phyloP scores from a whole-genome alignment of 2,329 filamentous ascomycete species.

The Blastomyces gilchristii region DNA sequence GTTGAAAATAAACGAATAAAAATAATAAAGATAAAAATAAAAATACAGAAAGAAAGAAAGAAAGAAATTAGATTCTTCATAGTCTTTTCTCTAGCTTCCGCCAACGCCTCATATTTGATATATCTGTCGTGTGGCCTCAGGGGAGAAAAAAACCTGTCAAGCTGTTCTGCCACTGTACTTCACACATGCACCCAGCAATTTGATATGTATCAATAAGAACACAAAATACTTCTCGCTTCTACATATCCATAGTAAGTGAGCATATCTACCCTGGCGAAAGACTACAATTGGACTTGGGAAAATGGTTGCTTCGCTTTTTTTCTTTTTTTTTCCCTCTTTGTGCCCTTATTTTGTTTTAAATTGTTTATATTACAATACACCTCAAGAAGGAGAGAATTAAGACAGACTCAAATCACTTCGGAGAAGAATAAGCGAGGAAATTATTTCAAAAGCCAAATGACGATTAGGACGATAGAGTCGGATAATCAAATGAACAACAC shows the following conservation, averaged over 20 bases:
- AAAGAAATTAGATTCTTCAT: no score
- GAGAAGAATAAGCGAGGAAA: not conserved
- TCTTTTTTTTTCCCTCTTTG: not conserved
- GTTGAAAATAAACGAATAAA: not conserved
- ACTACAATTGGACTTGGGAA: not conserved
- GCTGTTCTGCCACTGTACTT: not conserved
- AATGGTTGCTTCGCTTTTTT: not conserved
- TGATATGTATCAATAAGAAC: not conserved
- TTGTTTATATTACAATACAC: not conserved
- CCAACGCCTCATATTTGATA: no score
- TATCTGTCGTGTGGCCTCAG: not conserved
- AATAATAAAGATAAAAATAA: no score
- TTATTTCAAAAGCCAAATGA: not conserved
- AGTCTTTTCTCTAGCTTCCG: no score
- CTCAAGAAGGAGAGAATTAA: not conserved
- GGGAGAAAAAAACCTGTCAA: not conserved
- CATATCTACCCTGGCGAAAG: not conserved
- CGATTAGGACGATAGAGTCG: no score
- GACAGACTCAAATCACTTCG: not conserved
- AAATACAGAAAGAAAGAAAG: no score
- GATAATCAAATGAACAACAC: not conserved
- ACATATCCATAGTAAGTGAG: not conserved
- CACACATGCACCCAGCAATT: not conserved
- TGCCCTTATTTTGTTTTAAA: not conserved
- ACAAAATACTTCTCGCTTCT: not conserved